These are phyloP conservation scores for Coemansia pectinata DNA, from an alignment of 192 early-diverging fungal species.

Conservation along the genomic window DNA sequence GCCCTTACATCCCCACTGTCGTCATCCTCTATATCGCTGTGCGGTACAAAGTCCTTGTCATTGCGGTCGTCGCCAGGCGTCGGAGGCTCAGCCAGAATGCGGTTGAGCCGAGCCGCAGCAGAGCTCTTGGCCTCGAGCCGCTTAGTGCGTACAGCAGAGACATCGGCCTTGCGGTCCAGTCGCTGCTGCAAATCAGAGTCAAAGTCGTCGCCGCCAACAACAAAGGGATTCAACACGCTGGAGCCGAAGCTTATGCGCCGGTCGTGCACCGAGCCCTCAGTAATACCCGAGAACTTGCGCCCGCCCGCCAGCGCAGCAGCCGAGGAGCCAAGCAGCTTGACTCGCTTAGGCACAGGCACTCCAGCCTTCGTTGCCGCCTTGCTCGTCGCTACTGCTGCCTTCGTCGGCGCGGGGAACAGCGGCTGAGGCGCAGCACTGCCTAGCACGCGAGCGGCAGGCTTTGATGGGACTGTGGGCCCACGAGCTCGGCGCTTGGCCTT, in stretches of 20 bases:
- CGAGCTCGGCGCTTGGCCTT: constrained; percentile 39
- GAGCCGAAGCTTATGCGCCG: constrained; percentile 50
- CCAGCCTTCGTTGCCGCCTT: background rate
- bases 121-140: constrained; percentile 38
- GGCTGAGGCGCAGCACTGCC: background rate
- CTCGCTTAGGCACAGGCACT: background rate
- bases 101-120: constrained; percentile 32
- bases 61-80: constrained; percentile 38
- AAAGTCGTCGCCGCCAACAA: constrained; percentile 42
- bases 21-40: constrained; percentile 5
- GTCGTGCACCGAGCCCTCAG: constrained; percentile 52
- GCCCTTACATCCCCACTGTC: background rate
- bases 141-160: constrained; percentile 4
- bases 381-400: background rate
- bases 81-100: constrained; percentile 19
- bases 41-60: constrained; percentile 40
- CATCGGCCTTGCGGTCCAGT: constrained; percentile 15
- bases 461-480: background rate
- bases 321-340: constrained; percentile 24
- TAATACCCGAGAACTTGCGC: constrained; percentile 7
- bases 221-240: constrained; percentile 37
- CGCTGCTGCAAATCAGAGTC: constrained; percentile 33
- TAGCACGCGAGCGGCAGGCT: background rate
- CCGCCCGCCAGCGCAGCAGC: background rate
- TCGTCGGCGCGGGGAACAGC: background rate